These are phyloP conservation scores for Phytophthora tentaculata DNA, from an alignment of 352 stramenopile species.

Conservation along the genomic window DNA sequence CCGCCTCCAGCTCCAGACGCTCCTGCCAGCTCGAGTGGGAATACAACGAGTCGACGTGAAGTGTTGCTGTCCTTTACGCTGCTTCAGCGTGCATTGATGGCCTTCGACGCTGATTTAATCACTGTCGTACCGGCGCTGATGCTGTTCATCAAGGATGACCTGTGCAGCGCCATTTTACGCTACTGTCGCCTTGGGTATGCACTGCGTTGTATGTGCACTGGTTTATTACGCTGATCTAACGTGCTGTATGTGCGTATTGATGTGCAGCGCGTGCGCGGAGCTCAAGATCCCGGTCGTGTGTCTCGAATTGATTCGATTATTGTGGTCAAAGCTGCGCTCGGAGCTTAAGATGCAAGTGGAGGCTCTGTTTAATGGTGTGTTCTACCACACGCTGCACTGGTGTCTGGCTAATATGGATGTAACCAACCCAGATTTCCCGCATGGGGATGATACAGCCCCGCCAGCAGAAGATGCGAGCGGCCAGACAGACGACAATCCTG, in stretches of 20 bases:
- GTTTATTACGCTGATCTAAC: constrained; percentile 7
- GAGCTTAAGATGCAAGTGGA: constrained; percentile 86
- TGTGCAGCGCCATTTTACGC: constrained; percentile 76
- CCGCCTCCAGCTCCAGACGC: constrained; percentile 30
- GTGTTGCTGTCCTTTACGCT: constrained; percentile 77
- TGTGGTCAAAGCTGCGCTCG: constrained; percentile 79
- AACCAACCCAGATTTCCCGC: constrained; percentile 64
- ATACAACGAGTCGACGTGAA: constrained; percentile 52
- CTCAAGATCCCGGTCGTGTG: constrained; percentile 63
- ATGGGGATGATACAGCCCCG: constrained; percentile 35
- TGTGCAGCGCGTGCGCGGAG: constrained; percentile 53
- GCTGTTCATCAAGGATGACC: constrained; percentile 86
- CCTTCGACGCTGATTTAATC: constrained; percentile 59
- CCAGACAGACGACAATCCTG: constrained; percentile 22
- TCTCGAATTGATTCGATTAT: constrained; percentile 65
- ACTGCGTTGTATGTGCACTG: neutral
- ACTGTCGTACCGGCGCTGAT: constrained; percentile 69
- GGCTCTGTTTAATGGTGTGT: constrained; percentile 73
- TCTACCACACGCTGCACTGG: constrained; percentile 76
- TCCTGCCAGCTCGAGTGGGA: constrained; percentile 19
- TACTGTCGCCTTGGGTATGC: constrained; percentile 75
- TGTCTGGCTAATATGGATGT: constrained; percentile 68
- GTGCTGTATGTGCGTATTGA: neutral
- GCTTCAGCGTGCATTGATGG: constrained; percentile 57
- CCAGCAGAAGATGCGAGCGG: neutral